A percentile compares a stretch with the other conserved stretches of the same genome.
Conservation (phyloP, 1,284 basidiomycete genomes). For the Irpex lacteus region DNA sequence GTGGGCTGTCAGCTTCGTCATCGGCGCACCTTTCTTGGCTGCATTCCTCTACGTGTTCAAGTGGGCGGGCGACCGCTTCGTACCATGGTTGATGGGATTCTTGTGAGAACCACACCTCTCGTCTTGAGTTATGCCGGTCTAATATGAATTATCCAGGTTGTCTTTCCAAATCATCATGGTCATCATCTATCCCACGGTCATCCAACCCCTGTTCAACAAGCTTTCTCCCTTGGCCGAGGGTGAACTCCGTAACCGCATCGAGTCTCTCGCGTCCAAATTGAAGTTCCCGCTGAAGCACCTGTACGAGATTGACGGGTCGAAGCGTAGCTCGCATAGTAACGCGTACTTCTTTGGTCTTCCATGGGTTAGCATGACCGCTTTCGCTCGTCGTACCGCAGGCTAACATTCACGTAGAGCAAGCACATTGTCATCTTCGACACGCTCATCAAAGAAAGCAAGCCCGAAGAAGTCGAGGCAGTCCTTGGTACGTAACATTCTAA, state of each 20-base stretch:
- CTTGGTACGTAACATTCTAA: slow-evolving; percentile 37
- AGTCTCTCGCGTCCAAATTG: slow-evolving; percentile 73
- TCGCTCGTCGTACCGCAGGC: background rate
- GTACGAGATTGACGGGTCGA: slow-evolving; percentile 97
- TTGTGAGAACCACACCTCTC: slow-evolving; percentile 43
- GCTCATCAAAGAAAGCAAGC: slow-evolving; percentile 85
- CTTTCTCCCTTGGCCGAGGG: slow-evolving; percentile 82
- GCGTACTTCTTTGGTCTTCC: slow-evolving; percentile 95
- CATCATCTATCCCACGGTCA: slow-evolving; percentile 84
- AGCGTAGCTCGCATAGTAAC: slow-evolving; percentile 92
- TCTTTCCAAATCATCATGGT: slow-evolving; percentile 84
- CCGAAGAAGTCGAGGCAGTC: slow-evolving; percentile 90
- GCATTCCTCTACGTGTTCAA: slow-evolving; percentile 88
- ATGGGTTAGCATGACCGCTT: slow-evolving; percentile 56
- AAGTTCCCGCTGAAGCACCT: slow-evolving; percentile 93
- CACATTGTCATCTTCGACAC: slow-evolving; percentile 99
- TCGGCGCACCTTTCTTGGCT: slow-evolving; percentile 89
- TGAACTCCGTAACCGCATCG: slow-evolving; percentile 73
- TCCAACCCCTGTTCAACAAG: slow-evolving; percentile 97
- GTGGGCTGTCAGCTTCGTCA: slow-evolving; percentile 67
- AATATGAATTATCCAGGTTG: slow-evolving; percentile 44
- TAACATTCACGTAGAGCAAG: slow-evolving; percentile 52
- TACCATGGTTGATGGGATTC: slow-evolving; percentile 88
- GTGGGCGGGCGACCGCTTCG: slow-evolving; percentile 89
- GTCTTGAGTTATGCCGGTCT: background rate